A percentile compares a stretch with the other conserved stretches of the same genome.
These are phyloP conservation scores for Penicillium parvum DNA, from an alignment of 495 filamentous ascomycete genomes.

Conservation along the genomic window DNA sequence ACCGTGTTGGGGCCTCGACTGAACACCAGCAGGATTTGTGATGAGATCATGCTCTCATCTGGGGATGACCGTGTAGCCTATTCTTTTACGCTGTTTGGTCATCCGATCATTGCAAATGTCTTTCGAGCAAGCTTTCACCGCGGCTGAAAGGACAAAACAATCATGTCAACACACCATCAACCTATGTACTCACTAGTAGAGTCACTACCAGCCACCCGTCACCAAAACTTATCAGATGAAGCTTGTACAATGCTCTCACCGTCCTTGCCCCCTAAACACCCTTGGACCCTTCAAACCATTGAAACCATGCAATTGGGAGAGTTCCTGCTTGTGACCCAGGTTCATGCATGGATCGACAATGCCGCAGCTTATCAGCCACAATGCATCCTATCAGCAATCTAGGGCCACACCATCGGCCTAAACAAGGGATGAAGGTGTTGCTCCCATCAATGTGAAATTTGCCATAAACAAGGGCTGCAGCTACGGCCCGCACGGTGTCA, in stretches of 20 bases:
- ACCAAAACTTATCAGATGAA: not conserved
- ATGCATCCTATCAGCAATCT: not conserved
- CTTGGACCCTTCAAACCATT: no score
- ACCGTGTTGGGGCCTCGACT: no score
- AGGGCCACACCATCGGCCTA: conserved; percentile 1
- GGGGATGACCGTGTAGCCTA: no score
- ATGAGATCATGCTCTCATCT: no score
- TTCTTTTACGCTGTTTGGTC: no score
- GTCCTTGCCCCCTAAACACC: conserved; percentile 5
- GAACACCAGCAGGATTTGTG: no score
- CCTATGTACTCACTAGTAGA: no score
- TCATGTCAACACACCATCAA: no score
- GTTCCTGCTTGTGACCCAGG: not conserved
- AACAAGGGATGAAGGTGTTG: conserved; percentile 1
- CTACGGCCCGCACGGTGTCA: not conserved
- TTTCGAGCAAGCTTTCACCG: no score
- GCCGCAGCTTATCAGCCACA: not conserved
- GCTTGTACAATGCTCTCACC: conserved; percentile 4
- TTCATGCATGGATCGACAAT: conserved; percentile 6
- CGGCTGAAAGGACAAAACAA: no score
- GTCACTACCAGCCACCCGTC: conserved; percentile 1
- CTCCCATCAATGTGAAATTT: not conserved
- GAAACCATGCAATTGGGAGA: not conserved
- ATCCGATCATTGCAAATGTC: no score
- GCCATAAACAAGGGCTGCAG: not conserved